A percentile compares a stretch with the other conserved stretches of the same genome.
phyloP scores from a whole-genome alignment of 2,329 filamentous ascomycete species.

The Exophiala sp. region DNA sequence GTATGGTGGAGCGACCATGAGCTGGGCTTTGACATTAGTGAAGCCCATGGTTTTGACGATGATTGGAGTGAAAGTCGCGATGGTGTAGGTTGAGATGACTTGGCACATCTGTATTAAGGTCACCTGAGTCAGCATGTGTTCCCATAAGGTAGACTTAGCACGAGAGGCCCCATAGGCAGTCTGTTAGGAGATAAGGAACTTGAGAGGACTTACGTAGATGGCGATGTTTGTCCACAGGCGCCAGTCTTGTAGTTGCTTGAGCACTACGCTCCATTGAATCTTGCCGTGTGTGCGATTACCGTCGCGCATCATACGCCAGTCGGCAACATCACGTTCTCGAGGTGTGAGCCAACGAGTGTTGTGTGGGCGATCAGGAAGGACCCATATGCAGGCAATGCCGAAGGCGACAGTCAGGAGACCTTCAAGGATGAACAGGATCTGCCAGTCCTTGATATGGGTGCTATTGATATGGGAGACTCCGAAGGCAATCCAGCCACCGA shows the following conservation, averaged over 20 bases:
- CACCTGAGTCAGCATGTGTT: neutral
- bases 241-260: slow-evolving; percentile 12
- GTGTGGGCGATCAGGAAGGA: slow-evolving; percentile 37
- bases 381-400: slow-evolving; percentile 38
- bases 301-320: slow-evolving; percentile 16
- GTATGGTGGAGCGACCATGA: slow-evolving; percentile 17
- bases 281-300: slow-evolving; percentile 19
- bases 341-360: slow-evolving; percentile 34
- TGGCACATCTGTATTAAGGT: slow-evolving; percentile 4
- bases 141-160: neutral
- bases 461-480: slow-evolving; percentile 47
- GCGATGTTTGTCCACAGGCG: slow-evolving; percentile 14
- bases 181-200: no score
- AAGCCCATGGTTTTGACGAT: slow-evolving; percentile 38
- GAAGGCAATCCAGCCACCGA: slow-evolving; percentile 39
- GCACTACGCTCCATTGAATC: slow-evolving; percentile 10
- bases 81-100: slow-evolving; percentile 17
- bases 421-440: slow-evolving; percentile 39
- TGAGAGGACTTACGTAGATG: slow-evolving; percentile 5
- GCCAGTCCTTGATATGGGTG: slow-evolving; percentile 41
- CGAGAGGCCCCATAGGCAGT: no score
- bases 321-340: slow-evolving; percentile 13
- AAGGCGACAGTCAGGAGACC: slow-evolving; percentile 34
- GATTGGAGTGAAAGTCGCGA: slow-evolving; percentile 15
- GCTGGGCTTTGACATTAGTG: slow-evolving; percentile 44